A percentile compares a stretch with the other conserved stretches of the same genome.
These are phyloP conservation scores for Penicillium hesseltinei DNA, from an alignment of 2,329 filamentous ascomycete species.

Conservation along the genomic window DNA sequence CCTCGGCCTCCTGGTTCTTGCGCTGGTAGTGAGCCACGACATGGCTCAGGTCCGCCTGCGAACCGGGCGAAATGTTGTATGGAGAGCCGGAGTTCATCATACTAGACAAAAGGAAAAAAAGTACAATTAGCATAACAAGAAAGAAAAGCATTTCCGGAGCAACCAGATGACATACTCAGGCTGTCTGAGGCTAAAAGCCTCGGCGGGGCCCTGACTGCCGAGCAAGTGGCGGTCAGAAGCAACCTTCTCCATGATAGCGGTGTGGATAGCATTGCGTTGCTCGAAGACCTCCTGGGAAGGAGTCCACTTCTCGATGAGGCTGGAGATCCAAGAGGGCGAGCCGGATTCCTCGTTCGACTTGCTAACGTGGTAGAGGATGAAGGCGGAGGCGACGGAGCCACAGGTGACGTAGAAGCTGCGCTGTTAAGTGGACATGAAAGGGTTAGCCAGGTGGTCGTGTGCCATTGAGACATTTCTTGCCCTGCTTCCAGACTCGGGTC, in stretches of 20 bases:
- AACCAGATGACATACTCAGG: slow-evolving; percentile 58
- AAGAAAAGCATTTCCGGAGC: background rate
- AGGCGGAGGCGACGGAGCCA: slow-evolving; percentile 43
- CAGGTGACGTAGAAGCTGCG: slow-evolving; percentile 49
- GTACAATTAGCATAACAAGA: slow-evolving; percentile 5
- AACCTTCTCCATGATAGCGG: slow-evolving; percentile 61
- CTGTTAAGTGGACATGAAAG: slow-evolving; percentile 30
- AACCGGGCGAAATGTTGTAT: slow-evolving; percentile 63
- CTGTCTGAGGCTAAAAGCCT: slow-evolving; percentile 56
- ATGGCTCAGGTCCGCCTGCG: slow-evolving; percentile 56
- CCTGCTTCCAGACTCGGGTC: slow-evolving; percentile 9
- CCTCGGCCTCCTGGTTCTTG: slow-evolving; percentile 56
- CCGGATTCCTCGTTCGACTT: slow-evolving; percentile 39
- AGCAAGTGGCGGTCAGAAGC: slow-evolving; percentile 63
- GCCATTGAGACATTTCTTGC: slow-evolving; percentile 10
- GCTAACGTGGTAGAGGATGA: slow-evolving; percentile 44
- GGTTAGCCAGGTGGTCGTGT: slow-evolving; percentile 18
- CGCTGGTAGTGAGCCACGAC: slow-evolving; percentile 64
- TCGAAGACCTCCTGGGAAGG: slow-evolving; percentile 54
- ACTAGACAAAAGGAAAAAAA: slow-evolving; percentile 38
- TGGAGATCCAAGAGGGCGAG: slow-evolving; percentile 42
- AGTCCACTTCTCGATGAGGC: slow-evolving; percentile 56
- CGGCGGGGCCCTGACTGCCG: slow-evolving; percentile 41
- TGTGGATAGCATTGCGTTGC: slow-evolving; percentile 60
- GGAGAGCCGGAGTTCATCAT: slow-evolving; percentile 62